Conservation (phyloP, 306 rosid genomes). For the Medicago truncatula region MtrunA17r5.0-ANR NC_053047.1:7817501-7818000, state of each 20-base stretch:
- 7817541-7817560: conserved; percentile 51
- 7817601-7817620: conserved; percentile 33
- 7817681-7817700: conserved; percentile 56
- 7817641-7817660: conserved; percentile 45
- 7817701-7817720: conserved; percentile 68
- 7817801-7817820: too few relatives aligned
- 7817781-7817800: too few relatives aligned
- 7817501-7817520: not conserved
- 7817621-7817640: conserved; percentile 52
- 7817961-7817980: too few relatives aligned
- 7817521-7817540: conserved; percentile 31
- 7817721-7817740: conserved; percentile 49
- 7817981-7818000: too few relatives aligned
- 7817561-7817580: conserved; percentile 41
- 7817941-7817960: too few relatives aligned
- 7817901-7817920: too few relatives aligned
- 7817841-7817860: too few relatives aligned
- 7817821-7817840: too few relatives aligned
- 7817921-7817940: too few relatives aligned
- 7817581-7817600: conserved; percentile 33
- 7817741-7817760: conserved; percentile 36
- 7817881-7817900: too few relatives aligned
- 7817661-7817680: conserved; percentile 71
- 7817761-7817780: too few relatives aligned
- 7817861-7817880: too few relatives aligned